Percentiles rank a stretch among this genome's conserved stretches.
These are phyloP conservation scores for Gossypium laxum DNA, from an alignment of 441 rosid genomes.

Conservation along the genomic window DNA sequence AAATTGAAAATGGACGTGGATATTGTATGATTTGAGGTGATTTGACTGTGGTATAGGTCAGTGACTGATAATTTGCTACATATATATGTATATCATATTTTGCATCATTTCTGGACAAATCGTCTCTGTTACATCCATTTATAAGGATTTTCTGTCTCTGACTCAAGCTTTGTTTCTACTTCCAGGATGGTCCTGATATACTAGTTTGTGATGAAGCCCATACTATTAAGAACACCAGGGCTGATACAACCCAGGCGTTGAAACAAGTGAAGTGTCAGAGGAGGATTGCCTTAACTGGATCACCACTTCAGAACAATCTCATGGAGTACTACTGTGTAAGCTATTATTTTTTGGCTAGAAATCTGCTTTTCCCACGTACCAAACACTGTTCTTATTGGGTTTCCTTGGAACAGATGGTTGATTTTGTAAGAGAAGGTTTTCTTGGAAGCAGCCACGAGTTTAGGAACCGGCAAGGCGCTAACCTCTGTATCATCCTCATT, in stretches of 20 bases:
- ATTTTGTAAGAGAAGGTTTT: conserved; percentile 99
- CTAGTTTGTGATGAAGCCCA: conserved; percentile 99
- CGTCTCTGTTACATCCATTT: background rate
- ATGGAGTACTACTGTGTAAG: conserved; percentile 99
- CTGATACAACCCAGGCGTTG: conserved; percentile 94
- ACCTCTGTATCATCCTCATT: conserved; percentile 16
- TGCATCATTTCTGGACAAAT: conserved; percentile 4
- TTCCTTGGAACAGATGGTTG: conserved; percentile 83
- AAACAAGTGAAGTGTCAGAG: conserved; percentile 95
- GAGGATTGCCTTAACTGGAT: conserved; percentile 97
- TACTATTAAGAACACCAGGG: conserved; percentile 89
- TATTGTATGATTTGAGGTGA: background rate
- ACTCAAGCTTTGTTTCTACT: conserved; percentile 14
- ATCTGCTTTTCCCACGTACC: background rate
- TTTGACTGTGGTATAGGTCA: background rate
- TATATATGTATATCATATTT: background rate
- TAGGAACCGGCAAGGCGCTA: conserved; percentile 75
- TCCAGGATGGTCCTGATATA: conserved; percentile 97
- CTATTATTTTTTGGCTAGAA: conserved; percentile 17
- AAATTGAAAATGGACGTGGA: background rate
- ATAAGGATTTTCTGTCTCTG: background rate
- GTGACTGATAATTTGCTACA: background rate
- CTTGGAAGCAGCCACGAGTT: conserved; percentile 98
- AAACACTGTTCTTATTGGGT: conserved; percentile 13
- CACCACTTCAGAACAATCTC: conserved; percentile 98